A percentile compares a stretch with the other conserved stretches of the same genome.
Conservation (phyloP, 495 filamentous ascomycete species). For the Tuber indicum region DNA sequence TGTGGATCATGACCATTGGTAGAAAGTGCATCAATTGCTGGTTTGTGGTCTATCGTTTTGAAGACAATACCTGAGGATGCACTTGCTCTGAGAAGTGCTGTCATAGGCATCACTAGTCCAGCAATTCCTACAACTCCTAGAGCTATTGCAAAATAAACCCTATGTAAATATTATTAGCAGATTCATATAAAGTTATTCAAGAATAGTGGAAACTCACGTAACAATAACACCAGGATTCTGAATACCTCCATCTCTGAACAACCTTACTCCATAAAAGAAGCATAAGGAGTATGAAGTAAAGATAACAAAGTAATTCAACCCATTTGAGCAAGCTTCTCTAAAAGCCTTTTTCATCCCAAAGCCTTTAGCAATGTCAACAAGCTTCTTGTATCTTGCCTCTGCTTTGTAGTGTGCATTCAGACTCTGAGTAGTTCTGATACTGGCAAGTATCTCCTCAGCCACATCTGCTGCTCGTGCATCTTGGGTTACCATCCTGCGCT, state of each 20-base stretch:
- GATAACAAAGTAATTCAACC: constrained; percentile 13
- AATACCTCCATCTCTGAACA: constrained; percentile 44
- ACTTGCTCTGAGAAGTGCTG: constrained; percentile 49
- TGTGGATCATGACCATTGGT: constrained; percentile 17
- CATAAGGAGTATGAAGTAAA: constrained; percentile 44
- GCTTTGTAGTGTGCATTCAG: constrained; percentile 48
- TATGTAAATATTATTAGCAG: background rate
- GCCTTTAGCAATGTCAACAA: background rate
- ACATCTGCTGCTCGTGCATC: constrained; percentile 56
- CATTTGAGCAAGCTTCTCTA: background rate
- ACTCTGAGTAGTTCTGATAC: constrained; percentile 55
- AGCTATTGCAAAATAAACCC: constrained; percentile 53
- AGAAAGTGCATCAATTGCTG: constrained; percentile 23
- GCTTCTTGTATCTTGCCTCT: background rate
- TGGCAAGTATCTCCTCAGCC: constrained; percentile 53
- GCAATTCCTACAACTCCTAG: constrained; percentile 50
- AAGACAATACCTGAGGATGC: constrained; percentile 53
- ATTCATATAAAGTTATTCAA: background rate
- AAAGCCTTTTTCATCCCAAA: background rate
- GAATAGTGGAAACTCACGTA: constrained; percentile 37
- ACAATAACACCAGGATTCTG: constrained; percentile 48
- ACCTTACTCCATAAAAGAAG: constrained; percentile 44
- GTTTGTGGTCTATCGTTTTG: constrained; percentile 43
- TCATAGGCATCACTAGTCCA: constrained; percentile 49
- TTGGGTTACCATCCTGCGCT: constrained; percentile 53